Evolutionary conservation across 768 basidiomycete species (phyloP), one percentile per base, ranked within the genome.

Genomic region (Boletus sp.): DNA sequence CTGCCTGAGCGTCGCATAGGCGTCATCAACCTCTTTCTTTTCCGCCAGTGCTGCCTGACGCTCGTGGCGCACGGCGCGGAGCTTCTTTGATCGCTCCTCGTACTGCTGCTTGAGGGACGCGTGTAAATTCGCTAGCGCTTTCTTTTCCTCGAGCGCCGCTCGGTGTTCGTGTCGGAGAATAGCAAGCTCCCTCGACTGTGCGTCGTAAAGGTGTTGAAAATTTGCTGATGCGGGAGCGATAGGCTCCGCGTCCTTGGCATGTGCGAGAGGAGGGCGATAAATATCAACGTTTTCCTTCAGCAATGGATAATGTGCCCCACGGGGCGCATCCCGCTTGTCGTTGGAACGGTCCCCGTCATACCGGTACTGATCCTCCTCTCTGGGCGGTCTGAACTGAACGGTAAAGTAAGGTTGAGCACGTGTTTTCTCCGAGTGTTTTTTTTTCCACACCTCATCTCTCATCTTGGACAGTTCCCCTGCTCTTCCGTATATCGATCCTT

Each of bases 1-100:
- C 15, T 56, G 58, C 17, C 56, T 52, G 32, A 74, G 65, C 10
- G 66, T 34, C 5, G 27, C 34, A 23, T 60, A 46, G 2, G 55
- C 54, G 3, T 55, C 49, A 7, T 63, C 52, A 3, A 48, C 40
- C 17, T 64, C 57, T 14, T 55, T 54, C 19, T 33, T 50, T 7
- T 52, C 37, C 10, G 23, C 37, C 11, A 51, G 25, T 7, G 47
- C 50, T 10, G 23, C 15, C 23, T 52, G 57, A 14, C 57, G 47
- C 34, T 62, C 40, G 25, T 55, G 43, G 27, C 57, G 57, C 27
- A 4, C 37, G 9, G 32, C 14, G 10, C 4, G 29, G 17, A 58
- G 19, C 29, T 48, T 55, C 27, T 37, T 53, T 5, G 39, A 38
- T 19, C 51, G 59, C 8, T 58, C 55, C 1, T 62, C 63, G 23